Evolutionary conservation across 208 protist species (phyloP), one percentile per base, ranked within the genome.

Genomic region (Crithidia acanthocephali): DNA sequence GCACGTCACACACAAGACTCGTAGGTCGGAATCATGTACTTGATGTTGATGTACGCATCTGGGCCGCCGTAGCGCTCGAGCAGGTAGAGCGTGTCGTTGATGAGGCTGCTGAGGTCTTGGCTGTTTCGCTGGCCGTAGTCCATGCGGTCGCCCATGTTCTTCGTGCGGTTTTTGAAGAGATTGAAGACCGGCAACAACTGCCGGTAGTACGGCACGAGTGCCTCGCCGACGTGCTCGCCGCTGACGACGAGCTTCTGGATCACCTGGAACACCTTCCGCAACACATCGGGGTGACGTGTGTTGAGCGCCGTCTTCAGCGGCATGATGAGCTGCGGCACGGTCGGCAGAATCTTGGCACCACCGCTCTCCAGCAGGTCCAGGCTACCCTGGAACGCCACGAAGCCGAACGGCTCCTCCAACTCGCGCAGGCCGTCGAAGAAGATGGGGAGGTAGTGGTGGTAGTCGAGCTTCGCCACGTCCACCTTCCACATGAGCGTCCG

Each of bases 151-250:
- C 98, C 97, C 68, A 87, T 70, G 57, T 85, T 93, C 71, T 78
- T 88, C 70, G 98, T 98, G 37, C 91, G 75, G 62, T 90, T 95
- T 77, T 98, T 98, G 87, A 99, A 99, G 1, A 99, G 81, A 85
- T 99, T 99, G 71, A 99, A 98, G 15, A 99, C 88, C 13, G 98
- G 98, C n/a, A 99, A 89, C 48, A 99, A 95, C 78, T 99, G 98
- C 13, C 98, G 74, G 84, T 99, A 99, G 87, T 99, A 99, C 22
- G 98, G 98, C 47, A 99, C 98, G 18, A 99, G 90, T 7, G 98
- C 98, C 64, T 99, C 92, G 33, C 98, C 98, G 67, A 99, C 88
- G 65, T 95, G 89, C 33, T 99, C 94, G 25, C 89, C 96, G 37
- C 92, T 98, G 13, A 96, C 66, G 16, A 99, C 97, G 20, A 99